Evolutionary conservation across 2,329 filamentous ascomycete genomes (phyloP).

Genomic region (Epichloe baconii): DNA sequence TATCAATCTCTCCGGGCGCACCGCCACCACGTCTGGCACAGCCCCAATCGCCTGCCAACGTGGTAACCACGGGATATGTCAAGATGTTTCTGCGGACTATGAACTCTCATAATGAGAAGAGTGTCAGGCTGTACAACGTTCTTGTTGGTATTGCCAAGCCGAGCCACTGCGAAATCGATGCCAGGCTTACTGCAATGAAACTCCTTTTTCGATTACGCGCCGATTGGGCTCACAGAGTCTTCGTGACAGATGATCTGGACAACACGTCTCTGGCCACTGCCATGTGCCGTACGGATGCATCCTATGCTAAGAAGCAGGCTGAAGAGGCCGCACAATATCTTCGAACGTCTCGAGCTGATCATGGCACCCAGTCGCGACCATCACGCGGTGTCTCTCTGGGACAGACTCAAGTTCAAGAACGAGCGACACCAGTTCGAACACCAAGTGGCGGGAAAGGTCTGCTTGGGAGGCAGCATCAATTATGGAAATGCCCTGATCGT

Average conservation of each 20-base stretch:
- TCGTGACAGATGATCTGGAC: slow-evolving; percentile 57
- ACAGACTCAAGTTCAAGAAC: slow-evolving; percentile 32
- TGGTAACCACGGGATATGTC: slow-evolving; percentile 58
- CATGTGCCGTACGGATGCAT: slow-evolving; percentile 51
- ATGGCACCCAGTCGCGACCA: slow-evolving; percentile 23
- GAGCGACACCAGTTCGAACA: slow-evolving; percentile 27
- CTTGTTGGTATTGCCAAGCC: slow-evolving; percentile 51
- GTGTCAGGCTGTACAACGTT: slow-evolving; percentile 46
- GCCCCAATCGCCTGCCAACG: slow-evolving; percentile 48
- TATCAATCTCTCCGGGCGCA: slow-evolving; percentile 13
- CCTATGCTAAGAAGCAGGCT: slow-evolving; percentile 35
- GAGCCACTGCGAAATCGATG: slow-evolving; percentile 48
- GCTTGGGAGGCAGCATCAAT: slow-evolving; percentile 29
- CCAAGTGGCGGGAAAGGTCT: slow-evolving; percentile 25
- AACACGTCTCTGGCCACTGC: slow-evolving; percentile 59
- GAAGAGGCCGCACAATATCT: slow-evolving; percentile 36
- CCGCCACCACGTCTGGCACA: slow-evolving; percentile 10
- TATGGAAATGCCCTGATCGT: slow-evolving; percentile 46
- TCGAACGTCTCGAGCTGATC: slow-evolving; percentile 32
- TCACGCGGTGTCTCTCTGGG: slow-evolving; percentile 40
- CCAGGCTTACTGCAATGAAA: slow-evolving; percentile 62
- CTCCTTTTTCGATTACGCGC: slow-evolving; percentile 71
- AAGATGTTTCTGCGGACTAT: slow-evolving; percentile 65
- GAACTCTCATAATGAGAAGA: slow-evolving; percentile 51
- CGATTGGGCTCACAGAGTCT: slow-evolving; percentile 67